Evolutionary conservation across 2,329 filamentous ascomycete genomes (phyloP).

Genomic region (Raffaelea albimanens): DNA sequence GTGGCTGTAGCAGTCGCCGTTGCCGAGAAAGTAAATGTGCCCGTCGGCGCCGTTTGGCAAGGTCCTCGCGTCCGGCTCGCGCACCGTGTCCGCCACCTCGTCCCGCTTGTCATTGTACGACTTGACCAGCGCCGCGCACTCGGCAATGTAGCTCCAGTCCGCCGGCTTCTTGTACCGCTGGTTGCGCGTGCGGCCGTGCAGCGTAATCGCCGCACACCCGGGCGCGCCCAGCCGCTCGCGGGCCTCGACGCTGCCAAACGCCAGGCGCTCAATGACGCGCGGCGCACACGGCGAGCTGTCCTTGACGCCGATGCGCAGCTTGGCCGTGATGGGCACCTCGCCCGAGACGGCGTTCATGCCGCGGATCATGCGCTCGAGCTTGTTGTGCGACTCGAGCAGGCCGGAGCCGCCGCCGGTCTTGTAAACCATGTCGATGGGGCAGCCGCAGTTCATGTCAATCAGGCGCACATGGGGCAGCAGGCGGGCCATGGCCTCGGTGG

Average conservation of each 20-base stretch:
- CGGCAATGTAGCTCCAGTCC: slow-evolving; percentile 92
- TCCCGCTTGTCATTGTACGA: slow-evolving; percentile 63
- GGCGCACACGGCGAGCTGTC: slow-evolving; percentile 62
- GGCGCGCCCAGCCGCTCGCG: slow-evolving; percentile 61
- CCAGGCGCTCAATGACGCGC: slow-evolving; percentile 68
- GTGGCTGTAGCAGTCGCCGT: slow-evolving; percentile 94
- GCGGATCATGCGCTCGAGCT: slow-evolving; percentile 87
- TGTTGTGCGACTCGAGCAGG: slow-evolving; percentile 76
- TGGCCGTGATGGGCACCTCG: slow-evolving; percentile 85
- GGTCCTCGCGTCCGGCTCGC: slow-evolving; percentile 66
- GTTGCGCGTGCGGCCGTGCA: slow-evolving; percentile 88
- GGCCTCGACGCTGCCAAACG: slow-evolving; percentile 68
- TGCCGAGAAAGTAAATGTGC: slow-evolving; percentile 87
- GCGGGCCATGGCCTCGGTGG: slow-evolving; percentile 68
- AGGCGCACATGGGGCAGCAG: slow-evolving; percentile 77
- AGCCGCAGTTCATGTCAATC: slow-evolving; percentile 94
- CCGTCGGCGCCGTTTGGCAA: slow-evolving; percentile 53
- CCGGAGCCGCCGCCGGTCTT: slow-evolving; percentile 82
- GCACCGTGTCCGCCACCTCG: slow-evolving; percentile 62
- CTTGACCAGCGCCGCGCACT: slow-evolving; percentile 78
- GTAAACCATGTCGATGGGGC: slow-evolving; percentile 91
- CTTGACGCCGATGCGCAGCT: slow-evolving; percentile 85
- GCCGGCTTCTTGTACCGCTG: slow-evolving; percentile 86
- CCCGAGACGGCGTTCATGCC: slow-evolving; percentile 94
- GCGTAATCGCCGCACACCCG: slow-evolving; percentile 87